Conservation (phyloP, 352 stramenopile genomes). For the Pythium plurisporium region DNA sequence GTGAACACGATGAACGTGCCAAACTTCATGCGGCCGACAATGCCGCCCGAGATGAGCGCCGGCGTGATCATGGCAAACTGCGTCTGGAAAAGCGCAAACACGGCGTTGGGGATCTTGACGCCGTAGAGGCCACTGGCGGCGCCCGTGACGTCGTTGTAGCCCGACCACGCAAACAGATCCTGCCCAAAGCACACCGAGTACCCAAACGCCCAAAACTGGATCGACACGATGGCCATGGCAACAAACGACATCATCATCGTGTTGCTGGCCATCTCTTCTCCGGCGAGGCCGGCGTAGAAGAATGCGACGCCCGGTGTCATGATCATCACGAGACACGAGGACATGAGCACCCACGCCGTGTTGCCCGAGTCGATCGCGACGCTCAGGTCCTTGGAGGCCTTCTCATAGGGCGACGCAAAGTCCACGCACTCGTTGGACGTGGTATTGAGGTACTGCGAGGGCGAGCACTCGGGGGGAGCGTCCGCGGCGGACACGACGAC, state of each 20-base stretch:
- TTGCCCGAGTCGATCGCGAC: conserved; percentile 30
- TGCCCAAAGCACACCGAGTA: conserved; percentile 68
- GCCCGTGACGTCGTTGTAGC: conserved; percentile 51
- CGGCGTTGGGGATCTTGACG: conserved; percentile 52
- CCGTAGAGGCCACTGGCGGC: conserved; percentile 47
- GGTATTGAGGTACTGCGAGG: conserved; percentile 25
- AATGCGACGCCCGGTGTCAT: conserved; percentile 46
- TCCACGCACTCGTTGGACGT: conserved; percentile 24
- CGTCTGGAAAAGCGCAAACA: conserved; percentile 80
- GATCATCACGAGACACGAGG: conserved; percentile 38
- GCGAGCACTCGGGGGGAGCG: conserved; percentile 1
- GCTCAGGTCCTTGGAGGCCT: conserved; percentile 21
- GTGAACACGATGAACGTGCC: conserved; percentile 71
- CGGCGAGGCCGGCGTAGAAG: conserved; percentile 75
- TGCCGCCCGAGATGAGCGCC: conserved; percentile 65
- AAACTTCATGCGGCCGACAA: conserved; percentile 83
- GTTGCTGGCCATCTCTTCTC: conserved; percentile 69
- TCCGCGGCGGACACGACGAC: not conserved
- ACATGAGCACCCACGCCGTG: conserved; percentile 43
- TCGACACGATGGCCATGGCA: conserved; percentile 65
- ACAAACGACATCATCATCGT: conserved; percentile 80
- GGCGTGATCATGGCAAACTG: conserved; percentile 83
- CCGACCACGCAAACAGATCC: conserved; percentile 54
- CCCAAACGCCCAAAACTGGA: conserved; percentile 75
- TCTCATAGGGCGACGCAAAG: conserved; percentile 20